These are phyloP conservation scores for Syncephalastrum sp. DNA, from an alignment of 371 early-diverging fungal genomes.

Conservation along the genomic window DNA sequence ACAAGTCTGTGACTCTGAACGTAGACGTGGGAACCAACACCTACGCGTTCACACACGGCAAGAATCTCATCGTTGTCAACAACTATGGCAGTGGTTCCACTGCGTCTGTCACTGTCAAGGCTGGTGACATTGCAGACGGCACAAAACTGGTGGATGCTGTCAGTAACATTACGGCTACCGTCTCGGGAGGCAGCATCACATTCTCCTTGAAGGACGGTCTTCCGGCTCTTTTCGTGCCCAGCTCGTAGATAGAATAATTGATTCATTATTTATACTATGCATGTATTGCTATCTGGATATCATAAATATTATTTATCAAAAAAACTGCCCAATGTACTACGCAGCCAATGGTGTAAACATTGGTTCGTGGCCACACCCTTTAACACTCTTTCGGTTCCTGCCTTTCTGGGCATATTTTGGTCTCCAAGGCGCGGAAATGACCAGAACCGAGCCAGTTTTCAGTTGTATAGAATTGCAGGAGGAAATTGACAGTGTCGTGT, in stretches of 20 bases:
- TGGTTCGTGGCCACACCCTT: too few relatives aligned
- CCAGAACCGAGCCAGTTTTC: too few relatives aligned
- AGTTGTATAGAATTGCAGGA: too few relatives aligned
- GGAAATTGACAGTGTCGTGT: too few relatives aligned
- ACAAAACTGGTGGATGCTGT: slow-evolving; percentile 18
- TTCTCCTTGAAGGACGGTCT: slow-evolving; percentile 20
- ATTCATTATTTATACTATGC: too few relatives aligned
- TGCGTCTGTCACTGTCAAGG: slow-evolving; percentile 19
- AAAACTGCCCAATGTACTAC: too few relatives aligned
- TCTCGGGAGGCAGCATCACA: slow-evolving; percentile 15
- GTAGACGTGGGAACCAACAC: slow-evolving; percentile 14
- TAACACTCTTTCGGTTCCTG: too few relatives aligned
- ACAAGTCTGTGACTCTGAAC: slow-evolving; percentile 6
- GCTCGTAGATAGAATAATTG: background rate
- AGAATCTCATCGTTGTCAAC: slow-evolving; percentile 20
- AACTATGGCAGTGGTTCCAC: slow-evolving; percentile 23
- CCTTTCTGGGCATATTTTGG: too few relatives aligned
- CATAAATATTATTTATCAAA: too few relatives aligned
- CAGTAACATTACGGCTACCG: slow-evolving; percentile 14
- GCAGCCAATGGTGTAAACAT: too few relatives aligned
- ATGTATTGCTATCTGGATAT: too few relatives aligned
- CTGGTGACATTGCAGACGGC: slow-evolving; percentile 14
- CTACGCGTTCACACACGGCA: slow-evolving; percentile 25
- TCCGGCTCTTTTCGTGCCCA: slow-evolving; percentile 20
- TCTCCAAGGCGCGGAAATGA: too few relatives aligned